Base-by-base conservation (phyloP, 2,329 filamentous ascomycete genomes). In the Cladosporium halotolerans region DNA sequence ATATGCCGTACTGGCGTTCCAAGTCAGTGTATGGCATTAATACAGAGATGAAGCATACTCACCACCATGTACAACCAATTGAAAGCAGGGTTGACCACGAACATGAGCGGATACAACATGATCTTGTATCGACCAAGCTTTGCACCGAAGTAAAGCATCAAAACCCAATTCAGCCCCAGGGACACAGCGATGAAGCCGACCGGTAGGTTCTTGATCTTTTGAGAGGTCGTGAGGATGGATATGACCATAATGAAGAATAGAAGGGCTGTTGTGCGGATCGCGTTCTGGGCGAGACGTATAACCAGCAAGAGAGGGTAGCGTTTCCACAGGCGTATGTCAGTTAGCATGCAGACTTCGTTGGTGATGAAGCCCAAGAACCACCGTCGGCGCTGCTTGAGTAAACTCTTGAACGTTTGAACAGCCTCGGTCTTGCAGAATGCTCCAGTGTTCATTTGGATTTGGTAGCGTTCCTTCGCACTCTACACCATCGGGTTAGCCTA, bases 351-450 rank as follows among this genome's bases (percentile, higher is more conserved):
- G 7, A 90, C 92, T 70, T 97, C 92, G 70, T 99, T 99, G 13
- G 92, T 96, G 73, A 97, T 91, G 71, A 96, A 96, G 33, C 61
- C 60, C 41, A 97, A 78, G 69, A 97, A 97, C 93, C 93, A 99
- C 66, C 93, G 82, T 52, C 92, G 85, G 56, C 93, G 85, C 74
- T 99, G 93, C 76, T 97, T 96, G 68, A 96, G 78, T 44, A 99
- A 80, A 62, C 87, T 90, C 54, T 75, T 74, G 70, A 91, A 91
- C 2, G 86, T 90, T 72, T 96, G 90, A 14, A 96, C 92, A 19
- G 93, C 92, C 70, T 97, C 92, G 0, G 93, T 97, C 73, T 97
- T 97, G 80, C 93, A 97, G 69, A 97, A 97, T 7, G 92, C 93
- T 52, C 89, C 92, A 1, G 91, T 96, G 70, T 93, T 96, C 85